phyloP scores from a whole-genome alignment of 2,329 filamentous ascomycete species.

The Penicillium sp. region DNA sequence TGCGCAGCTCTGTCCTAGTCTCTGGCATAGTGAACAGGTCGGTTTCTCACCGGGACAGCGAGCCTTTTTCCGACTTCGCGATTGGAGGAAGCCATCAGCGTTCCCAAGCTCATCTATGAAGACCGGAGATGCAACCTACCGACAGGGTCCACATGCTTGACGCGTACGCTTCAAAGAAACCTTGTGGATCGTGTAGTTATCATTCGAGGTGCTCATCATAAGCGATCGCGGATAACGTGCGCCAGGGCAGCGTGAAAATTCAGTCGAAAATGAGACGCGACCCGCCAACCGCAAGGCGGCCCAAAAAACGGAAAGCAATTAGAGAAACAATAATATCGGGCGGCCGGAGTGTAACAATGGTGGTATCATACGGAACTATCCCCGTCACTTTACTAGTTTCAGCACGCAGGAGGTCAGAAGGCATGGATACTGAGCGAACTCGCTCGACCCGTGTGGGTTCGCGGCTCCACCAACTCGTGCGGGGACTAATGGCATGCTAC shows the following conservation, averaged over 20 bases:
- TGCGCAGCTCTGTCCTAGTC: slow-evolving; percentile 27
- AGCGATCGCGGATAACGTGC: not conserved
- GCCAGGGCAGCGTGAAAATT: not conserved
- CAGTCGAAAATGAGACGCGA: not conserved
- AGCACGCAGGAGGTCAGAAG: slow-evolving; percentile 1
- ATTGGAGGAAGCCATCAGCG: not conserved
- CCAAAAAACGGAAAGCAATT: not conserved
- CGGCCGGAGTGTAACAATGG: not conserved
- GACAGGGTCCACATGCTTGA: slow-evolving; percentile 32
- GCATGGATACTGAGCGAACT: not conserved
- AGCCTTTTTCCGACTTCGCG: slow-evolving; percentile 30
- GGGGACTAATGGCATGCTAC: not conserved
- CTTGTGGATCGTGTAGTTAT: slow-evolving; percentile 31
- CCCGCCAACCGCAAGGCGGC: slow-evolving; percentile 1
- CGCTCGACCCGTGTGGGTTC: not conserved
- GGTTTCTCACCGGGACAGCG: slow-evolving; percentile 35
- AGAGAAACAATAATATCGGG: not conserved
- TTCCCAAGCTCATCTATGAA: not conserved
- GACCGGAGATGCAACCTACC: slow-evolving; percentile 19
- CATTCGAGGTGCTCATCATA: slow-evolving; percentile 22
- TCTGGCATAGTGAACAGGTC: slow-evolving; percentile 27
- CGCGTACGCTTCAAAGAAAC: slow-evolving; percentile 31
- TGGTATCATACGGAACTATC: not conserved
- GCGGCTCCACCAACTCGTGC: slow-evolving; percentile 1
- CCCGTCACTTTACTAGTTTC: not conserved